Base-by-base conservation (phyloP, 1,139 yeast genomes). In the Debaryomycetaceae sp. region DNA sequence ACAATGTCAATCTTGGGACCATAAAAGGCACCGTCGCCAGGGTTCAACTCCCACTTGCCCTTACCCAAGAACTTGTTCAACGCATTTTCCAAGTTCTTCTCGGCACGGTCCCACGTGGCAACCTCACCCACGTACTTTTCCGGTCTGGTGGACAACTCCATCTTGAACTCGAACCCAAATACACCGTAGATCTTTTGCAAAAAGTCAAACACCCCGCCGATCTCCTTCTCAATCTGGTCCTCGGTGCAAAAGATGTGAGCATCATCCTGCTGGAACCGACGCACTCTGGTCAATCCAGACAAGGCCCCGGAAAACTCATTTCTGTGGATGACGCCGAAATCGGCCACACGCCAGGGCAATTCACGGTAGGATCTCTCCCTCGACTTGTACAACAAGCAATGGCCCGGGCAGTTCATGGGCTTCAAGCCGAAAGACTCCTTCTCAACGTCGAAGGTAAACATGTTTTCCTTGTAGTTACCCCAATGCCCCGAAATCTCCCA, bases 391-490 rank as follows among this genome's bases (percentile, higher is more conserved):
- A 93, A 77, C 36, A 91, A 55, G 53, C 98, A 93, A 55, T 93
- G 99, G 1, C 97, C 97, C 0, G 99, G 98, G 55, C 98, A 91
- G 66, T 91, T 91, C 98, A 91, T 91, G 45, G 98, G 97, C 58
- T 91, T 91, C 43, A 91, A 75, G 39, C 95, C 96, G 51, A 69
- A 85, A 2, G 64, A 58, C 56, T 88, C 96, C 71, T 86, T 88
- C 63, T 89, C 96, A 39, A 88, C 95, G 32, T 88, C 96, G 49
- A 88, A 84, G n/a, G 91, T 69, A 55, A 91, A 91, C 97, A 91
- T 91, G 57, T 91, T 86, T 55, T 91, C 96, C 57, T 86, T 83
- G 64, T 91, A 91, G 63, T 91, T 89, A 30, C 75, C 95, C 97
- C 97, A 91, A 61, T 91, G 98, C 45, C 98, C 98, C 15, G 96